These are phyloP conservation scores for Sordariomycetes sp. DNA, from an alignment of 2,329 filamentous ascomycete genomes.

Conservation along the genomic window DNA sequence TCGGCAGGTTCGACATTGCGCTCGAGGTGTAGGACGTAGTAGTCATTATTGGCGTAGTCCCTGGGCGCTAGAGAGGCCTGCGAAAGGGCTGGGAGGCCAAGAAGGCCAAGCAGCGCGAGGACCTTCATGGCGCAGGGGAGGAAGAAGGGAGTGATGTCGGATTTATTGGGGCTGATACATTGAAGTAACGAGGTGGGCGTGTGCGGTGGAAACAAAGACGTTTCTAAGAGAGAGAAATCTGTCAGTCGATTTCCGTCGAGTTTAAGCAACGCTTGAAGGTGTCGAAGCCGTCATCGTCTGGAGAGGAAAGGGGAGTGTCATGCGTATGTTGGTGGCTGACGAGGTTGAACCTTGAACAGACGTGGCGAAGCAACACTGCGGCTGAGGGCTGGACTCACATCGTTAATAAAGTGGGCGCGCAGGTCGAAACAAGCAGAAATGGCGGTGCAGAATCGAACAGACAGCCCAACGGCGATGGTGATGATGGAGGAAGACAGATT, in stretches of 20 bases:
- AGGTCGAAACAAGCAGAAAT: too few species aligned
- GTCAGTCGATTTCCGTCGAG: neutral
- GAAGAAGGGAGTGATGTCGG: too few species aligned
- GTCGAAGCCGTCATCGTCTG: too few species aligned
- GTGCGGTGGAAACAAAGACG: neutral
- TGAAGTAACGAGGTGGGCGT: neutral
- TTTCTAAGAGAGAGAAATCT: neutral
- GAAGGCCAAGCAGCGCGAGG: constrained; percentile 41
- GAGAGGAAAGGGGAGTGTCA: too few species aligned
- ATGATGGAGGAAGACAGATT: neutral
- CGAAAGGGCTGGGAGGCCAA: constrained; percentile 39
- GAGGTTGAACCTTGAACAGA: too few species aligned
- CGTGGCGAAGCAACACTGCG: too few species aligned
- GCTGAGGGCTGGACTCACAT: too few species aligned
- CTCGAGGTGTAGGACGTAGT: constrained; percentile 84
- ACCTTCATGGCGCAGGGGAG: constrained; percentile 34
- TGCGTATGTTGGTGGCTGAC: too few species aligned
- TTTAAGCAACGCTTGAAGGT: too few species aligned
- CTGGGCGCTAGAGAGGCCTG: constrained; percentile 37
- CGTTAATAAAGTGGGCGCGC: too few species aligned
- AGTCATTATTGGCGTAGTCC: constrained; percentile 75
- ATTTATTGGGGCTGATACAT: neutral
- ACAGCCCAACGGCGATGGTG: too few species aligned
- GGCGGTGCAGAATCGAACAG: too few species aligned
- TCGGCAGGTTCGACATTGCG: constrained; percentile 54